These are phyloP conservation scores for Chalciporus chontae DNA, from an alignment of 768 basidiomycete species.

Conservation along the genomic window DNA sequence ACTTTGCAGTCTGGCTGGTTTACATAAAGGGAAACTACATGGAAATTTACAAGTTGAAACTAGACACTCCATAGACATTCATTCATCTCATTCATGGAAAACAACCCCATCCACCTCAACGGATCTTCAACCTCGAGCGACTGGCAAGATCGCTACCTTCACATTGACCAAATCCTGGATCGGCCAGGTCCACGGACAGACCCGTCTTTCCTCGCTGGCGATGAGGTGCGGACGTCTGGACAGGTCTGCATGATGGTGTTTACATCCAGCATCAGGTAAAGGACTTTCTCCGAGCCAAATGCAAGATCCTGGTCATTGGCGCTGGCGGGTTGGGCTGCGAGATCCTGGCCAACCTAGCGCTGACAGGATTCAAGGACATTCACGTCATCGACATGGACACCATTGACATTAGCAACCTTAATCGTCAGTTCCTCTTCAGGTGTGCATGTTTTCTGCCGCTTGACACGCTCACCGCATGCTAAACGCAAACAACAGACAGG, in stretches of 20 bases:
- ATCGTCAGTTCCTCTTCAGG: slow-evolving; percentile 98
- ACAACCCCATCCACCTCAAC: slow-evolving; percentile 27
- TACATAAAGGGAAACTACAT: slow-evolving; percentile 28
- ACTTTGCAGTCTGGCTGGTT: slow-evolving; percentile 7
- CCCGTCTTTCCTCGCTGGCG: slow-evolving; percentile 75
- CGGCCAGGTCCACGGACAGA: slow-evolving; percentile 88
- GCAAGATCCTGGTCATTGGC: slow-evolving; percentile 96
- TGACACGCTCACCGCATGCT: background rate
- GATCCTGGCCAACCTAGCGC: slow-evolving; percentile 92
- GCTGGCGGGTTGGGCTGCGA: slow-evolving; percentile 98
- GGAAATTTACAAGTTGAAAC: no score
- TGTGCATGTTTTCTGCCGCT: slow-evolving; percentile 27
- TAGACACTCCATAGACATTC: slow-evolving; percentile 14
- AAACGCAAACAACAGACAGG: slow-evolving; percentile 46
- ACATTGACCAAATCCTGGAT: slow-evolving; percentile 85
- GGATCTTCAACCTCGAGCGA: slow-evolving; percentile 37
- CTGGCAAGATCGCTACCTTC: slow-evolving; percentile 66
- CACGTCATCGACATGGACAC: slow-evolving; percentile 99
- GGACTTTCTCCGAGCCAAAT: slow-evolving; percentile 73
- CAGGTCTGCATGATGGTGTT: background rate
- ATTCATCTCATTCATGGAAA: slow-evolving; percentile 21
- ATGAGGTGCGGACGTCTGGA: slow-evolving; percentile 51
- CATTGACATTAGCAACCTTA: slow-evolving; percentile 98
- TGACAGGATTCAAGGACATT: slow-evolving; percentile 97
- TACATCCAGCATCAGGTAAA: slow-evolving; percentile 59